phyloP scores from a whole-genome alignment of 331 rosid species.

The Malus hybrid region DNA sequence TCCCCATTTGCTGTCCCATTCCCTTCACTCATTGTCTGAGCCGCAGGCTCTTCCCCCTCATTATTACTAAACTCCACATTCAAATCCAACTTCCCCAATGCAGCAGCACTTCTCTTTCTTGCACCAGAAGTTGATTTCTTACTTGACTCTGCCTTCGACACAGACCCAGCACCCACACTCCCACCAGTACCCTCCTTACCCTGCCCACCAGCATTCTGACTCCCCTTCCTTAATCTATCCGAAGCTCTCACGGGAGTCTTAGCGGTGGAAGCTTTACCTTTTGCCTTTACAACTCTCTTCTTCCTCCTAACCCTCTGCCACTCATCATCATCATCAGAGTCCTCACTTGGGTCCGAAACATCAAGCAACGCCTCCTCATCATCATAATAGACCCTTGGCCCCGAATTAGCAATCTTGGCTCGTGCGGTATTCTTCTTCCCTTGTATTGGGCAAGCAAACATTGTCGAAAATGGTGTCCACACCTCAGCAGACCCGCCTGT shows the following conservation, averaged over 20 bases:
- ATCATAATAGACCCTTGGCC: constrained; percentile 37
- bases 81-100: constrained; percentile 81
- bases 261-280: constrained; percentile 4
- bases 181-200: constrained; percentile 31
- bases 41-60: constrained; percentile 71
- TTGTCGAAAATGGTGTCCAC: constrained; percentile 73
- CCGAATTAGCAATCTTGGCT: neutral
- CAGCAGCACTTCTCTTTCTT: constrained; percentile 58
- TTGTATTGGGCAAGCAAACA: constrained; percentile 51
- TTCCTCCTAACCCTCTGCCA: constrained; percentile 39
- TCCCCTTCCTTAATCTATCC: constrained; percentile 33
- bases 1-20: constrained; percentile 30
- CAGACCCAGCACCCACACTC: constrained; percentile 18
- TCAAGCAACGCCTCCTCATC: constrained; percentile 42
- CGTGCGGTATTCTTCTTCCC: neutral
- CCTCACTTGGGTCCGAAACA: constrained; percentile 46
- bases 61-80: constrained; percentile 96
- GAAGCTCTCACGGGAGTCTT: constrained; percentile 10
- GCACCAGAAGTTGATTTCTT: constrained; percentile 34
- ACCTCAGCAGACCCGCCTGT: constrained; percentile 17
- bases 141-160: constrained; percentile 6
- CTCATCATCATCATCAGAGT: constrained; percentile 57
- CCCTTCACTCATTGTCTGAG: constrained; percentile 26
- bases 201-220: constrained; percentile 14
- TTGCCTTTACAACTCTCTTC: constrained; percentile 23